phyloP scores from a whole-genome alignment of 2,329 filamentous ascomycete species.

The Sporothrix humicola region DNA sequence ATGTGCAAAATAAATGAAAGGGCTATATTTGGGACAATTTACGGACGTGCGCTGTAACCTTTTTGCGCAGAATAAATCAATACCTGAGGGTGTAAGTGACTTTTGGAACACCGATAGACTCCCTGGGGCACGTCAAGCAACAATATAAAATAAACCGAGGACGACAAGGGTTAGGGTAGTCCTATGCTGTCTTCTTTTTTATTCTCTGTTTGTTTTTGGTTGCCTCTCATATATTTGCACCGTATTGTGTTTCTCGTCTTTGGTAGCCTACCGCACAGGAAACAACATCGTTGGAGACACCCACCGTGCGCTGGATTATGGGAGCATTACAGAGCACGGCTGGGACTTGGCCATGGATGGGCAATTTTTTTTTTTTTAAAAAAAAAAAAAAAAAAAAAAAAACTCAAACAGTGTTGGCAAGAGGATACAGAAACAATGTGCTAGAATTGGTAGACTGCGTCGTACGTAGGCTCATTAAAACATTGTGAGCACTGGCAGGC shows the following conservation, averaged over 20 bases:
- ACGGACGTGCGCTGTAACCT: slow-evolving; percentile 4
- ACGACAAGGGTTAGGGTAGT: not conserved
- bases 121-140: not conserved
- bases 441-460: not conserved
- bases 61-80: not conserved
- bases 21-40: slow-evolving; percentile 11
- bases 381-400: too few species aligned
- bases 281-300: not conserved
- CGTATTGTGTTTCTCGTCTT: not conserved
- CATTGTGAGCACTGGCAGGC: not conserved
- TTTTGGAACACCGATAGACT: not conserved
- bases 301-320: slow-evolving; percentile 6
- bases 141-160: not conserved
- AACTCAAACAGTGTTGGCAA: not conserved
- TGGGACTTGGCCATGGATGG: not conserved
- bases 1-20: slow-evolving; percentile 5
- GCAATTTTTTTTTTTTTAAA: not conserved
- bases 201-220: too few species aligned
- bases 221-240: not conserved
- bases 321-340: not conserved
- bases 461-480: slow-evolving; percentile 5
- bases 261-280: slow-evolving; percentile 20
- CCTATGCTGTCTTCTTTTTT: not conserved
- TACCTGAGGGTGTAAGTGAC: too few species aligned
- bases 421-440: not conserved